Evolutionary conservation across 768 basidiomycete genomes (phyloP), one percentile per base, ranked within the genome.

Genomic region (Russula sp.): DNA sequence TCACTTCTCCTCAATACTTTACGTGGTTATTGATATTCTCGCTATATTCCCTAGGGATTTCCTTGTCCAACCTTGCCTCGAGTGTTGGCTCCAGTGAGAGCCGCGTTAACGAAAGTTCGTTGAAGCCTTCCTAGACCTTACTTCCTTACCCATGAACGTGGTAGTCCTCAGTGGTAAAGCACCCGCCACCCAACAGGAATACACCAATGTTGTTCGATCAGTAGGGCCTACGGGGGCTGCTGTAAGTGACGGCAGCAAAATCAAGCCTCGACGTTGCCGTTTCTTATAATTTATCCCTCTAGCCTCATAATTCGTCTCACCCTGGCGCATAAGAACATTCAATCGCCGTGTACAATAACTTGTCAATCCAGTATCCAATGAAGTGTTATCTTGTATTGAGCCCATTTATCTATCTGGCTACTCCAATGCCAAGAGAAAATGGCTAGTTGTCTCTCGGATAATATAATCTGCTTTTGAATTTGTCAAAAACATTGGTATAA

Each of bases 41-140:
- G 3, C 20, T 9, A 9, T 38, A 25, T 20, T 47, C 51, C 39
- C 59, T 47, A 86, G 85, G 81, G 5, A 49, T 78, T 32, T 75
- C 78, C 34, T 83, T 84, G 66, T 67, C 66, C 22, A 65, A 75
- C 35, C 78, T 89, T 67, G 86, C 85, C 8, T 3, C 4, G 13
- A 70, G 75, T 68, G 73, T 82, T 42, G 77, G 78, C 54, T 56
- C 71, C 49, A 50, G 68, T 45, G 75, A 80, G 68, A 72, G 78
- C 38, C 83, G 78, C 58, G 78, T 89, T 52, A 72, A 74, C 47
- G 78, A 79, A 48, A 79, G 88, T 88, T 67, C 61, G 57, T 60
- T 32, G 25, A 3, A 29, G 42, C n/a, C 41, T 45, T 48, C 18
- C 18, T 7, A 20, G 11, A 9, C 3, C 29, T 53, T 38, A n/a